Evolutionary conservation across 1,284 basidiomycete species (phyloP), one percentile per base, ranked within the genome.

Genomic region (Sutorius eximius): DNA sequence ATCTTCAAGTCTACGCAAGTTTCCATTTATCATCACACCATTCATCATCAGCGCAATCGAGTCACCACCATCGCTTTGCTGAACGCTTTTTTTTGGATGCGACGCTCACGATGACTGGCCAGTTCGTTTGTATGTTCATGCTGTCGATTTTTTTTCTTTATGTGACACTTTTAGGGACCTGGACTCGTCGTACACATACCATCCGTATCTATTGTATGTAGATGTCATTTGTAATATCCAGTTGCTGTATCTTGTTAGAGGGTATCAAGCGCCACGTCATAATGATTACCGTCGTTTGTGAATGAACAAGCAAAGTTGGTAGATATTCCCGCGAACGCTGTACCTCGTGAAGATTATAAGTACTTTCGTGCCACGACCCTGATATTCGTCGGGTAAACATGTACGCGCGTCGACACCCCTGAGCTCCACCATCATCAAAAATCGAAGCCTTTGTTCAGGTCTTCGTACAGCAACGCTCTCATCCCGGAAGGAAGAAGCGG

Each of bases 401-500:
- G 24, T 27, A 27, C 16, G 11, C 3, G 12, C 29, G 2, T 29
- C 3, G 5, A 36, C 10, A 27, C 36, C 34, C 10, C 32, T 7
- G 20, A 36, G 18, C 22, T 5, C 5, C 22, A 24, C 16, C 38
- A n/a, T 4, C 37, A n/a, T 65, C 48, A 68, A 24, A 69, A 58
- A 33, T 95, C 93, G 61, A 97, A 93, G 13, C 84, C 82, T 69
- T 91, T 87, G 73, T 97, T 85, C 59, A 96, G 78, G 68, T 97
- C 94, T 61, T 90, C 86, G 59, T 88, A 80, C 27, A 97, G 75
- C 47, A 93, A 84, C 61, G 90, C 81, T 49, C 82, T 83, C 95
- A 98, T 98, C 3, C 94, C 95, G 0, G 85, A 84, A 1, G 95
- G 95, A 38, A 98, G 78, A n/a, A 85, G 76, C 0, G 94, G 93